Percentiles rank a stretch among this genome's conserved stretches.
Evolutionary conservation across 768 basidiomycete species (phyloP).

Genomic region (Chlorophyllum brunneum): DNA sequence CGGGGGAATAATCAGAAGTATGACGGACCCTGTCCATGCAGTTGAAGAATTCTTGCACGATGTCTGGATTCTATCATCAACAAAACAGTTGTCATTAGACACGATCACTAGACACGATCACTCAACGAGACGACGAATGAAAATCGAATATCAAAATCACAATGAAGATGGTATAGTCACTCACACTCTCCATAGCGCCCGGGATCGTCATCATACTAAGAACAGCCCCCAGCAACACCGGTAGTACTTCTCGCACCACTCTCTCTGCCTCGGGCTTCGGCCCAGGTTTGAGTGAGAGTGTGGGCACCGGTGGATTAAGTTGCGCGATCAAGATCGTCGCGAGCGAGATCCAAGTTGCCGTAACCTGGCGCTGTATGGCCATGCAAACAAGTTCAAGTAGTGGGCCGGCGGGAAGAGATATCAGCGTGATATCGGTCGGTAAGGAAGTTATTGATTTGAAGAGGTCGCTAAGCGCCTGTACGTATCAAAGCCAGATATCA

Average conservation of each 20-base stretch:
- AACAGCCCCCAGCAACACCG: conserved; percentile 55
- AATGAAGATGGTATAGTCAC: conserved; percentile 21
- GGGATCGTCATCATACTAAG: conserved; percentile 49
- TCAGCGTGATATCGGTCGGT: conserved; percentile 69
- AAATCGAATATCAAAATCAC: not conserved
- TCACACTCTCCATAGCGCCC: conserved; percentile 68
- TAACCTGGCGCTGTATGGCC: conserved; percentile 67
- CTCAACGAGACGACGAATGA: not conserved
- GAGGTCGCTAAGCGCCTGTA: conserved; percentile 74
- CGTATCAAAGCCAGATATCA: not conserved
- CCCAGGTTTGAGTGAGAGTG: conserved; percentile 44
- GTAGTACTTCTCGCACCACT: conserved; percentile 52
- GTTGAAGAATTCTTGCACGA: conserved; percentile 85
- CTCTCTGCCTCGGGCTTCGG: conserved; percentile 53
- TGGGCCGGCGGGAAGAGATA: conserved; percentile 79
- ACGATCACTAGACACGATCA: not conserved
- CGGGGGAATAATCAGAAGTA: not conserved
- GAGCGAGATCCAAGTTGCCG: conserved; percentile 81
- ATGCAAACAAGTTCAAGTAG: conserved; percentile 75
- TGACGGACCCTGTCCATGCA: conserved; percentile 70
- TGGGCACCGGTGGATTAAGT: conserved; percentile 66
- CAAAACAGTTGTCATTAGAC: not conserved
- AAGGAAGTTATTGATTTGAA: conserved; percentile 85
- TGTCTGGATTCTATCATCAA: conserved; percentile 75
- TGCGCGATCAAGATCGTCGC: conserved; percentile 79